Evolutionary conservation across 441 rosid species (phyloP).

Genomic region (Breynia disticha): DNA sequence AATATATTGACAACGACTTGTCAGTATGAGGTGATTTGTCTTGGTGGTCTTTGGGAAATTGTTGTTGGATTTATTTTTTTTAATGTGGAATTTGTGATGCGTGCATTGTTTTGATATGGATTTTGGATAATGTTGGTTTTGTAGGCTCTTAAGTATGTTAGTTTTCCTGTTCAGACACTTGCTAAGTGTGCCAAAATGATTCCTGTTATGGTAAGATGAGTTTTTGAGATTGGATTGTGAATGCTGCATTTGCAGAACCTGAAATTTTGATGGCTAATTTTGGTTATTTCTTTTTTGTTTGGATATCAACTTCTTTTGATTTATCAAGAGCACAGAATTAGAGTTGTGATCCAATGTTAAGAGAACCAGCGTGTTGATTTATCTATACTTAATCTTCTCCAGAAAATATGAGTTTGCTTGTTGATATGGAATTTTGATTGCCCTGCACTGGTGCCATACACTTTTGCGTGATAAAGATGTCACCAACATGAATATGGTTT

Average conservation of each 20-base stretch:
- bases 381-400: no score
- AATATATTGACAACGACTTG: conserved; percentile 91
- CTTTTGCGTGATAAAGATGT: no score
- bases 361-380: no score
- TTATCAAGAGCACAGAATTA: no score
- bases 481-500: no score
- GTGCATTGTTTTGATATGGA: no score
- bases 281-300: no score
- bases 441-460: no score
- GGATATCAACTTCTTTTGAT: no score
- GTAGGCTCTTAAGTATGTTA: conserved; percentile 88
- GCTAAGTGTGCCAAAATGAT: conserved; percentile 95
- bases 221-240: not conserved
- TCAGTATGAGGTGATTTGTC: conserved; percentile 72
- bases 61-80: not conserved
- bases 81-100: not conserved
- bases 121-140: conserved; percentile 12
- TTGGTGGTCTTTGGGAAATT: not conserved
- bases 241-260: not conserved
- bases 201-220: conserved; percentile 74
- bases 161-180: conserved; percentile 84
- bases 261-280: not conserved
- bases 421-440: no score
- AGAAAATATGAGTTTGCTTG: no score
- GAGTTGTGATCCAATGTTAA: no score